Percentiles rank a stretch among this genome's conserved stretches.
Evolutionary conservation across 768 basidiomycete species (phyloP).

Genomic region (Fomitopsis serialis): DNA sequence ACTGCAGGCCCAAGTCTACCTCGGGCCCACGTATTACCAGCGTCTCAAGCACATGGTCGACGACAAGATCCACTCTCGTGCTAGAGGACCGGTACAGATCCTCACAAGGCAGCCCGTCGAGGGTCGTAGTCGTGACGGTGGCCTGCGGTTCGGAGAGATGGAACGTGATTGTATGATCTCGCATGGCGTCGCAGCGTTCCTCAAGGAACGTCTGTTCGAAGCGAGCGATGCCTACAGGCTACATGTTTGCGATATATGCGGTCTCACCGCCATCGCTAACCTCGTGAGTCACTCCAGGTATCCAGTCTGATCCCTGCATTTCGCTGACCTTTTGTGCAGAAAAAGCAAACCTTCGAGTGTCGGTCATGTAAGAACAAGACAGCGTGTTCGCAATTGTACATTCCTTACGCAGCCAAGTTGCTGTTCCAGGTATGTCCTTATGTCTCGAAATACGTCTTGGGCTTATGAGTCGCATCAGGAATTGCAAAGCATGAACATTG

Average conservation of each 20-base stretch:
- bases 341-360: constrained; percentile 99
- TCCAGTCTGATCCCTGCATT: constrained; percentile 1
- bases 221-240: constrained; percentile 90
- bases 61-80: constrained; percentile 98
- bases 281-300: constrained; percentile 46
- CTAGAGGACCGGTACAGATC: constrained; percentile 96
- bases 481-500: constrained; percentile 94
- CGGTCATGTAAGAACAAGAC: constrained; percentile 98
- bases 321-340: constrained; percentile 35
- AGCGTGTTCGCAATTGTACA: constrained; percentile 83
- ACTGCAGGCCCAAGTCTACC: constrained; percentile 95
- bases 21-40: constrained; percentile 99
- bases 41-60: constrained; percentile 99
- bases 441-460: background rate
- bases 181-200: constrained; percentile 95
- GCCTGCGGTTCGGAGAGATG: constrained; percentile 99
- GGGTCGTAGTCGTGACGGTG: constrained; percentile 97
- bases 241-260: constrained; percentile 96
- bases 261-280: constrained; percentile 95
- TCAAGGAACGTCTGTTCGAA: constrained; percentile 95
- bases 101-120: constrained; percentile 97
- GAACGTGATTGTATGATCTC: constrained; percentile 99
- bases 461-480: constrained; percentile 43
- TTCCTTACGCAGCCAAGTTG: constrained; percentile 95
- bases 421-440: constrained; percentile 75